Percentiles rank a stretch among this genome's conserved stretches.
Conservation (phyloP, 2,329 filamentous ascomycete species). For the Pyrenophora teres region DNA sequence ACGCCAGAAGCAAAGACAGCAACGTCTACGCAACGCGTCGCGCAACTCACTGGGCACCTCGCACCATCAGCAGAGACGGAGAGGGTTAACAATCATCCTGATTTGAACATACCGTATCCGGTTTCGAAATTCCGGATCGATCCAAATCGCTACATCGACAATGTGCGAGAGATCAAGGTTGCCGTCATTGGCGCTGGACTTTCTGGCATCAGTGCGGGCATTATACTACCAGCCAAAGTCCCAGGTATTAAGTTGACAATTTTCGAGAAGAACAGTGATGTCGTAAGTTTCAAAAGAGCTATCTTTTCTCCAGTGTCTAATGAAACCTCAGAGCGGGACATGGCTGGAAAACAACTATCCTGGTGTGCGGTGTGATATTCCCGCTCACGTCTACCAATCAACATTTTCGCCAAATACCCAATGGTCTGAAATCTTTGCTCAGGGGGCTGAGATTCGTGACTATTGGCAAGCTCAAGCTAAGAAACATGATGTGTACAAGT, state of each 20-base stretch:
- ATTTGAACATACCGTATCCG: slow-evolving; percentile 31
- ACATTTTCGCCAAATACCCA: slow-evolving; percentile 52
- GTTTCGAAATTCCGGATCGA: slow-evolving; percentile 36
- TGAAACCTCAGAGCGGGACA: slow-evolving; percentile 30
- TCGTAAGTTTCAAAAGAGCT: slow-evolving; percentile 20
- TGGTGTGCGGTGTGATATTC: slow-evolving; percentile 41
- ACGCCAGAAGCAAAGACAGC: slow-evolving; percentile 17
- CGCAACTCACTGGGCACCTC: slow-evolving; percentile 36
- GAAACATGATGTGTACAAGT: slow-evolving; percentile 48
- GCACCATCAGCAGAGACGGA: slow-evolving; percentile 23
- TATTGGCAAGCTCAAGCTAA: slow-evolving; percentile 49
- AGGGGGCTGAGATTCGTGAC: slow-evolving; percentile 49
- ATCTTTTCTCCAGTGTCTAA: not conserved
- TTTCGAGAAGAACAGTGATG: slow-evolving; percentile 55
- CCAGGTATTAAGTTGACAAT: slow-evolving; percentile 65
- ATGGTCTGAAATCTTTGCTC: slow-evolving; percentile 51
- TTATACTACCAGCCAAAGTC: slow-evolving; percentile 70
- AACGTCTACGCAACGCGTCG: slow-evolving; percentile 30
- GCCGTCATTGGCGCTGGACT: slow-evolving; percentile 69
- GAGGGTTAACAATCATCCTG: slow-evolving; percentile 14
- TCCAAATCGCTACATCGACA: slow-evolving; percentile 33
- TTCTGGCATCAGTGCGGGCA: slow-evolving; percentile 66
- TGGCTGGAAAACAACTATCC: slow-evolving; percentile 47
- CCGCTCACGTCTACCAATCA: slow-evolving; percentile 48
- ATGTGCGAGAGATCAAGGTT: slow-evolving; percentile 51